Evolutionary conservation across 1,284 basidiomycete genomes (phyloP).

Genomic region (Xerocomus minutiporus): DNA sequence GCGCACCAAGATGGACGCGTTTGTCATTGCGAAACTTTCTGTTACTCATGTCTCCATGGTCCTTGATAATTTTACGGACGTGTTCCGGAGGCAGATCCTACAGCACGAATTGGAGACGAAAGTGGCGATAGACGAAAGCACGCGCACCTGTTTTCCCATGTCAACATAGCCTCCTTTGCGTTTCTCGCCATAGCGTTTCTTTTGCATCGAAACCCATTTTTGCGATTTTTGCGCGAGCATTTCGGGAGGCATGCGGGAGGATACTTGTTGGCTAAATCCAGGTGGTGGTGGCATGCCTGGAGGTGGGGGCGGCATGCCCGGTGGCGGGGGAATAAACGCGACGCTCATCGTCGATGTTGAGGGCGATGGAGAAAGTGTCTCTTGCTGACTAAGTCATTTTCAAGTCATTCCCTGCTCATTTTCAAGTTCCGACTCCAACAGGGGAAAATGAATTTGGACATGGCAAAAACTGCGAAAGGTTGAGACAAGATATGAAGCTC

Average conservation of each 20-base stretch:
- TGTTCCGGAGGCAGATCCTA: constrained; percentile 90
- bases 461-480: too few species aligned
- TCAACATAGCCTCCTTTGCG: constrained; percentile 85
- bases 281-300: constrained; percentile 55
- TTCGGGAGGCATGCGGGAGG: constrained; percentile 70
- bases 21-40: constrained; percentile 98
- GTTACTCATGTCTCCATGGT: constrained; percentile 96
- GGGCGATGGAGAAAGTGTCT: constrained; percentile 26
- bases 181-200: constrained; percentile 86
- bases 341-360: constrained; percentile 34
- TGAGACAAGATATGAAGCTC: too few species aligned
- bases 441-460: too few species aligned
- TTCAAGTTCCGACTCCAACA: constrained; percentile 22
- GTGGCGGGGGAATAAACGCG: constrained; percentile 41
- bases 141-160: constrained; percentile 84
- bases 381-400: constrained; percentile 25
- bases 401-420: not conserved
- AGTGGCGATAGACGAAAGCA: constrained; percentile 8
- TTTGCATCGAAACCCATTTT: constrained; percentile 94
- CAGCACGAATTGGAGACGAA: constrained; percentile 4
- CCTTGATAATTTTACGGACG: constrained; percentile 96
- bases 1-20: constrained; percentile 94
- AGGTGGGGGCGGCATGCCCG: constrained; percentile 58
- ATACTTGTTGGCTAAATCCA: constrained; percentile 45
- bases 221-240: constrained; percentile 80